A percentile compares a stretch with the other conserved stretches of the same genome.
phyloP scores from a whole-genome alignment of 768 basidiomycete genomes.

The Suillus ampliporus region DNA sequence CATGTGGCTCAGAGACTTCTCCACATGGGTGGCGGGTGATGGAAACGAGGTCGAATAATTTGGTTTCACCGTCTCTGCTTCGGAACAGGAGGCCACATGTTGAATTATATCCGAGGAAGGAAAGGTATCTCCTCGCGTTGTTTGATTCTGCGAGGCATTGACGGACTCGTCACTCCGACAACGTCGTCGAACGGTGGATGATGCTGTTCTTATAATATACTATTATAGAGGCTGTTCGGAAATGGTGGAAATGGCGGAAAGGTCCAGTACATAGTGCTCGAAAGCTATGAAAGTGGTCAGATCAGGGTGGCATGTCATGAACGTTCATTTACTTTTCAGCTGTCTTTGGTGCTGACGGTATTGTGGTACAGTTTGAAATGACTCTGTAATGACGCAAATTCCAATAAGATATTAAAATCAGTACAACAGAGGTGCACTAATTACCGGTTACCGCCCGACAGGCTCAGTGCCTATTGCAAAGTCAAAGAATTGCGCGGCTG shows the following conservation, averaged over 20 bases:
- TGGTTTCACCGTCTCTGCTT: too few relatives aligned
- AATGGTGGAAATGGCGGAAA: constrained; percentile 62
- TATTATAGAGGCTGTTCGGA: constrained; percentile 71
- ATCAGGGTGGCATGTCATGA: constrained; percentile 7
- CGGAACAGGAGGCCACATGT: too few relatives aligned
- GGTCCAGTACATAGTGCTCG: constrained; percentile 85
- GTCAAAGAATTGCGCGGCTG: constrained; percentile 64
- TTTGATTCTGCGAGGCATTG: too few relatives aligned
- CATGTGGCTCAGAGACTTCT: too few relatives aligned
- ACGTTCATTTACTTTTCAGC: constrained; percentile 69
- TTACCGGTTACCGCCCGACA: constrained; percentile 66
- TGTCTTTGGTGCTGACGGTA: constrained; percentile 73
- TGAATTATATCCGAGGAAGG: too few relatives aligned
- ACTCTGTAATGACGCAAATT: constrained; percentile 53
- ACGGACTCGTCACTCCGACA: too few relatives aligned
- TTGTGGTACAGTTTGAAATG: constrained; percentile 78
- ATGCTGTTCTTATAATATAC: constrained; percentile 85
- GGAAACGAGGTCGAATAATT: too few relatives aligned
- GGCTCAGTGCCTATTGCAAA: constrained; percentile 56
- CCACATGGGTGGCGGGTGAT: too few relatives aligned
- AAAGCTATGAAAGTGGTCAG: constrained; percentile 57
- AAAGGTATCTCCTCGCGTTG: too few relatives aligned
- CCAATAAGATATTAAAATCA: constrained; percentile 15
- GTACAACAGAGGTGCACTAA: constrained; percentile 13
- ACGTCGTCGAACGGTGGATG: constrained; percentile 82